Conservation (phyloP, 306 rosid genomes). For the Chamaecrista fasciculata region DNA sequence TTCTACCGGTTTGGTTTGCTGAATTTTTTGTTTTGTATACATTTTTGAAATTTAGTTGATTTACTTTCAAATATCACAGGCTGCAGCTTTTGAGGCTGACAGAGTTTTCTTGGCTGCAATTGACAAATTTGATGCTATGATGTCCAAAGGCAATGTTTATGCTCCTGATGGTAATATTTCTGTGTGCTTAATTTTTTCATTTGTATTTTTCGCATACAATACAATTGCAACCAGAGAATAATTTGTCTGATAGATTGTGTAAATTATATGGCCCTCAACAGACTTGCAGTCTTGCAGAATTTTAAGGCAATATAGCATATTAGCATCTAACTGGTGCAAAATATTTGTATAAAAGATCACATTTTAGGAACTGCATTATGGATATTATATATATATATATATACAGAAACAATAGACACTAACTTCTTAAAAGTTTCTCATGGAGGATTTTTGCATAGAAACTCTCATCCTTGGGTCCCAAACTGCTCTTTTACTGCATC, state of each 20-base stretch:
- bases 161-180: conserved; percentile 79
- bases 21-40: conserved; percentile 7
- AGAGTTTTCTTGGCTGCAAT: conserved; percentile 93
- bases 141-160: conserved; percentile 77
- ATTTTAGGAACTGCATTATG: neutral
- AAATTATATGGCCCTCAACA: conserved; percentile 1
- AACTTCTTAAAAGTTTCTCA: neutral
- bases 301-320: too few species aligned
- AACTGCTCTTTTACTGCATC: conserved; percentile 2
- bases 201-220: neutral
- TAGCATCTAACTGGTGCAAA: conserved; percentile 1
- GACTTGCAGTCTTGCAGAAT: too few species aligned
- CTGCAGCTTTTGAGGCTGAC: conserved; percentile 88
- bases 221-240: conserved; percentile 21
- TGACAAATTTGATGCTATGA: conserved; percentile 91
- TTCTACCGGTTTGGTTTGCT: conserved; percentile 26
- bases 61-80: conserved; percentile 51
- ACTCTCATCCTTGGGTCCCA: neutral
- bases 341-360: conserved; percentile 18
- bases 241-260: neutral
- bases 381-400: neutral
- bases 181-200: conserved; percentile 10
- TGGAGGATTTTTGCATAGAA: neutral
- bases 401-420: neutral
- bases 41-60: conserved; percentile 22